Evolutionary conservation across 2,329 filamentous ascomycete species (phyloP), one percentile per base, ranked within the genome.

Genomic region (Botryotinia narcissicola): DNA sequence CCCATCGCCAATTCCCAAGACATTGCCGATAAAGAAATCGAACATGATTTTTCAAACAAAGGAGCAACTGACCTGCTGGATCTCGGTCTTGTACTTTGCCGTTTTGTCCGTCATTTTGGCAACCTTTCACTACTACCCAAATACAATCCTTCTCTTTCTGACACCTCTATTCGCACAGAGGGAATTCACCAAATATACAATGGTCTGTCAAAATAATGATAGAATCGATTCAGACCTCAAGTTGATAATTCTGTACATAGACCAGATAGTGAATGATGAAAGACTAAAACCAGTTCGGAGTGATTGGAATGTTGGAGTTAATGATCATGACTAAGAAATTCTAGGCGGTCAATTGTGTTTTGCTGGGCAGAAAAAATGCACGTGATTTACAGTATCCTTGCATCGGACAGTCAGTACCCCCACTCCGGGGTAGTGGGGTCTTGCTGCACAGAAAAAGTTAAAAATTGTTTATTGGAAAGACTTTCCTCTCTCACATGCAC

Each of bases 31-130:
- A 67, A 67, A 51, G 63, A 10, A 51, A 51, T 29, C 4, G 2
- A 67, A 22, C 1, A 29, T 10, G 22, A 68, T 4, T 18, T 5
- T 54, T 22, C 59, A 69, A 32, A 70, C 44, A 61, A 71, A 46
- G 54, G 42, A 60, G 9, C 29, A 57, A 84, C 91, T 84, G 82
- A 95, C 93, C 92, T 97, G 95, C 84, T 97, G 96, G 84, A 99
- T 99, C 87, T 99, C 96, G 85, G 97, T 94, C 82, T 95, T 91
- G 83, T 98, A 99, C 84, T 98, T 98, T 83, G 89, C 90, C 79
- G 88, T 88, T 80, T 87, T 86, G 78, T 87, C 86, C 67, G 86
- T 85, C 76, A 87, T 83, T 80, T 86, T 86, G 75, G 57, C 40
- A 32, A 68, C 61, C 46, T 54, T 54, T 25, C 40, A 59, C 54